Percentiles rank a stretch among this genome's conserved stretches.
phyloP scores from a whole-genome alignment of 768 basidiomycete species.

The Leccinum broughii region DNA sequence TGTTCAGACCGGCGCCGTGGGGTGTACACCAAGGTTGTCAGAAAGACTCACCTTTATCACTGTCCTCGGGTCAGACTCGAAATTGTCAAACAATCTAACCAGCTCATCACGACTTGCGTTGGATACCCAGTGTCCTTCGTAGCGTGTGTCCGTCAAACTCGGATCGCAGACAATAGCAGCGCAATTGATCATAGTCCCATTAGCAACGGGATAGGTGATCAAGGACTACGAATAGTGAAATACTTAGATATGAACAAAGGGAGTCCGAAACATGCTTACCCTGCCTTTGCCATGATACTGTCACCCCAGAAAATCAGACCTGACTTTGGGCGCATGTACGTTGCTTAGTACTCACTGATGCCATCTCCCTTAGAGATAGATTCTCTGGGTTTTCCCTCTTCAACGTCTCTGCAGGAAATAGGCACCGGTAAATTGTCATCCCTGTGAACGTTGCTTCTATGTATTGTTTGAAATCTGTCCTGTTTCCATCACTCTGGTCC shows the following conservation, averaged over 20 bases:
- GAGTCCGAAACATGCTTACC: background rate
- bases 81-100: slow-evolving; percentile 18
- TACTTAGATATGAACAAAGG: background rate
- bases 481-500: background rate
- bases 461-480: slow-evolving; percentile 8
- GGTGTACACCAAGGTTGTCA: background rate
- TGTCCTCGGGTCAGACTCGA: too few species aligned
- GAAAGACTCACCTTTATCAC: too few species aligned
- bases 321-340: background rate
- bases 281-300: slow-evolving; percentile 5
- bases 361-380: slow-evolving; percentile 15
- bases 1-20: background rate
- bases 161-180: slow-evolving; percentile 33
- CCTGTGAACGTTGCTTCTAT: slow-evolving; percentile 43
- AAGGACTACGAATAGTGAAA: slow-evolving; percentile 34
- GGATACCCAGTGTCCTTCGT: slow-evolving; percentile 19
- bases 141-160: slow-evolving; percentile 26
- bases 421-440: slow-evolving; percentile 37
- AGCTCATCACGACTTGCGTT: slow-evolving; percentile 35
- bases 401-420: slow-evolving; percentile 37
- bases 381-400: slow-evolving; percentile 24
- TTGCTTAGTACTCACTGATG: slow-evolving; percentile 20
- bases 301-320: slow-evolving; percentile 9
- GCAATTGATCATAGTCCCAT: slow-evolving; percentile 39
- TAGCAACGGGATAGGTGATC: slow-evolving; percentile 41